Conservation (phyloP, 2,329 filamentous ascomycete genomes). For the Ilyonectria robusta region DNA sequence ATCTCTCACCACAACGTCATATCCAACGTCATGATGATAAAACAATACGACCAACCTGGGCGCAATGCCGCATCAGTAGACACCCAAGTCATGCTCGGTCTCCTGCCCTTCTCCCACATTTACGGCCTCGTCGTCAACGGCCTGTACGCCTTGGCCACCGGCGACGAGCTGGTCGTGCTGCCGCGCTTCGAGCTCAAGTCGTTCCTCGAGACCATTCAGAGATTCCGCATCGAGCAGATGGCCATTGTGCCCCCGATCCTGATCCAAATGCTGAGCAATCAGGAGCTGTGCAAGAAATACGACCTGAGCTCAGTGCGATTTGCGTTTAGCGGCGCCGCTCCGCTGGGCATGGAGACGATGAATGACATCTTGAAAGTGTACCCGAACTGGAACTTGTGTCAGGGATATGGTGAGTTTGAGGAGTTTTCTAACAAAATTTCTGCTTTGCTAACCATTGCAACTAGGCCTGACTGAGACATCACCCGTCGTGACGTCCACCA, state of each 20-base stretch:
- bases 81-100: slow-evolving; percentile 69
- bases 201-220: slow-evolving; percentile 75
- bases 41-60: slow-evolving; percentile 58
- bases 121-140: slow-evolving; percentile 73
- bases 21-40: slow-evolving; percentile 78
- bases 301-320: slow-evolving; percentile 77
- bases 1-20: slow-evolving; percentile 86
- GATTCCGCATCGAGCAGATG: slow-evolving; percentile 77
- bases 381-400: slow-evolving; percentile 75
- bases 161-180: slow-evolving; percentile 80
- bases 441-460: background rate
- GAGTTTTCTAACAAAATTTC: rapidly evolving
- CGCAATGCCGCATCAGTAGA: slow-evolving; percentile 55
- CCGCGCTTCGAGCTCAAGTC: slow-evolving; percentile 81
- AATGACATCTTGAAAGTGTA: slow-evolving; percentile 72
- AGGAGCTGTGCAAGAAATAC: slow-evolving; percentile 71
- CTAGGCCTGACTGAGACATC: slow-evolving; percentile 80
- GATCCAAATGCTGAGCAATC: slow-evolving; percentile 78
- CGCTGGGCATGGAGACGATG: slow-evolving; percentile 78
- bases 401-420: slow-evolving; percentile 76
- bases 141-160: slow-evolving; percentile 76
- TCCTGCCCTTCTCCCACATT: slow-evolving; percentile 88
- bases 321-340: slow-evolving; percentile 82
- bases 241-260: slow-evolving; percentile 85
- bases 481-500: slow-evolving; percentile 74